Evolutionary conservation across 306 rosid genomes (phyloP).

Genomic region (Dalbergia oliveri): DNA sequence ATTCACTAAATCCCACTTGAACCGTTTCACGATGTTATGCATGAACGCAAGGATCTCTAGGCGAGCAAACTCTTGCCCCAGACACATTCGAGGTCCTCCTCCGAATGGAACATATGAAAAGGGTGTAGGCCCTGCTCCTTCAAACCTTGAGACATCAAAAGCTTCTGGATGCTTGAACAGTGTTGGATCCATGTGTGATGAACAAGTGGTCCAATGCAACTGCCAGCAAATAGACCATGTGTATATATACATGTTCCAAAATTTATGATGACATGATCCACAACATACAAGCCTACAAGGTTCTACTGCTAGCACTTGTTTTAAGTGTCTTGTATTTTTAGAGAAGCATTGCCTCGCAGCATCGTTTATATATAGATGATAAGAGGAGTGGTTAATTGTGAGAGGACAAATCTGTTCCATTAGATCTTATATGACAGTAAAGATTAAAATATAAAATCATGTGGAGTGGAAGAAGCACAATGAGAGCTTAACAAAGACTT

Average conservation of each 20-base stretch:
- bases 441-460: not conserved
- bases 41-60: constrained; percentile 59
- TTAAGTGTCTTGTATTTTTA: too few species aligned
- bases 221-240: constrained; percentile 23
- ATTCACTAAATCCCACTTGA: constrained; percentile 60
- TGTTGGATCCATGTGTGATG: constrained; percentile 58
- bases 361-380: too few species aligned
- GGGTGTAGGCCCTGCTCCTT: constrained; percentile 58
- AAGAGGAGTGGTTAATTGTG: too few species aligned
- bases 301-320: too few species aligned
- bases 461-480: not conserved
- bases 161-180: constrained; percentile 51
- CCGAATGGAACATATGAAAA: constrained; percentile 63
- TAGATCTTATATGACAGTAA: too few species aligned
- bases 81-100: constrained; percentile 69
- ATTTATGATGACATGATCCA: too few species aligned
- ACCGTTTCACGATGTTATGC: constrained; percentile 56
- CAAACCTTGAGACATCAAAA: constrained; percentile 64
- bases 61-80: constrained; percentile 67
- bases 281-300: too few species aligned
- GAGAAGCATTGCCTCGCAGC: too few species aligned
- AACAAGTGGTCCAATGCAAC: constrained; percentile 56
- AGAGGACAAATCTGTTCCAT: too few species aligned
- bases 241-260: too few species aligned
- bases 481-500: not conserved